phyloP scores from a whole-genome alignment of 768 basidiomycete genomes.

The Boletellus sp. region DNA sequence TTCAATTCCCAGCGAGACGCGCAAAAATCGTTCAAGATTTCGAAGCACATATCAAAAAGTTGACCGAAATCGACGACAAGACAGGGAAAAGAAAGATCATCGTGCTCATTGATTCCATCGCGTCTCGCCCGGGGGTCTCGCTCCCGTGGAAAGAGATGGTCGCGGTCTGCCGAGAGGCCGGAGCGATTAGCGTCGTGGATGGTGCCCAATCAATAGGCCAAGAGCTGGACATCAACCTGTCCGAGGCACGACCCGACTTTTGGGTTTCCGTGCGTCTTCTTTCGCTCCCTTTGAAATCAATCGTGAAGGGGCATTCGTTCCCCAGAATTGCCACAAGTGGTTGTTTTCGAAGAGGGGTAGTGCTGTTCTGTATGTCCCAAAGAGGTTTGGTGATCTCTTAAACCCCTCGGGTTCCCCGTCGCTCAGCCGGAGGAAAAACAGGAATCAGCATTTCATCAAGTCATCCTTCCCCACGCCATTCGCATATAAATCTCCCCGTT shows the following conservation, averaged over 20 bases:
- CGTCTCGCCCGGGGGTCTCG: constrained; percentile 54
- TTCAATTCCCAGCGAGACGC: constrained; percentile 57
- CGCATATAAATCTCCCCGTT: constrained; percentile 47
- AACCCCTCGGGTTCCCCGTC: not conserved
- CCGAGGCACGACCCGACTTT: constrained; percentile 61
- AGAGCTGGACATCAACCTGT: constrained; percentile 57
- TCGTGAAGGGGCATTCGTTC: not conserved
- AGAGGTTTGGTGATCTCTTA: constrained; percentile 35
- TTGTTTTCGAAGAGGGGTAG: constrained; percentile 64
- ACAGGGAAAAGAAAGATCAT: constrained; percentile 47
- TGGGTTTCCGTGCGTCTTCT: constrained; percentile 60
- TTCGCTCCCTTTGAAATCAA: too few species aligned
- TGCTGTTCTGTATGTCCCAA: constrained; percentile 73
- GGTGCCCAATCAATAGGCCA: constrained; percentile 80
- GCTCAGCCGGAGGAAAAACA: constrained; percentile 20
- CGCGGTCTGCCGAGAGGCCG: constrained; percentile 57
- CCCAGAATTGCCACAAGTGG: constrained; percentile 85
- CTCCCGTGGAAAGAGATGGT: constrained; percentile 75
- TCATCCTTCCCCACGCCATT: constrained; percentile 56
- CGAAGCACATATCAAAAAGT: constrained; percentile 33
- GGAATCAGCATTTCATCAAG: constrained; percentile 62
- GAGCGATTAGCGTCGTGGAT: constrained; percentile 67
- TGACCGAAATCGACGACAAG: constrained; percentile 22
- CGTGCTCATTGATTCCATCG: constrained; percentile 67
- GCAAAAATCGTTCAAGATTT: constrained; percentile 52